Evolutionary conservation across 225 moss, liverwort and hornwort species (phyloP).

Genomic region (Thuidium tamariscinum): DNA sequence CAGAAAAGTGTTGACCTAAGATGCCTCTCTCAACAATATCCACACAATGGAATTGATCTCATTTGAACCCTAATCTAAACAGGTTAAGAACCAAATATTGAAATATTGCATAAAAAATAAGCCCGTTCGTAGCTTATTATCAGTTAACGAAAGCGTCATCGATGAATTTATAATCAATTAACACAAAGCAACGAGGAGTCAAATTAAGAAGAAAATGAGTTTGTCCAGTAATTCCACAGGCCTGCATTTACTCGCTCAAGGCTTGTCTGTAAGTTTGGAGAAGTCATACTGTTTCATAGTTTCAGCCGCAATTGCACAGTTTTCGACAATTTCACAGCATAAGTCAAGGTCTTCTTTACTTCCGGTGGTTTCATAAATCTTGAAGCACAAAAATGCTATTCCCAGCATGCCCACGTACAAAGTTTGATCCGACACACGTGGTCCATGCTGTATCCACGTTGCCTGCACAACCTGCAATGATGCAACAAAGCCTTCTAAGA

Average conservation of each 20-base stretch:
- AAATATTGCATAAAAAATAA: not conserved
- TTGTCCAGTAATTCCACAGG: not conserved
- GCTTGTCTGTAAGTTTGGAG: not conserved
- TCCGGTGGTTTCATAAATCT: constrained; percentile 51
- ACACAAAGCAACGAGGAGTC: not conserved
- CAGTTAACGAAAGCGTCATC: not conserved
- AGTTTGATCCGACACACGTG: constrained; percentile 78
- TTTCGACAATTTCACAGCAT: constrained; percentile 77
- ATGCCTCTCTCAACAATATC: not conserved
- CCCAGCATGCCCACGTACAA: constrained; percentile 86
- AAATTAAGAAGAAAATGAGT: not conserved
- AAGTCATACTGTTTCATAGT: constrained; percentile 34
- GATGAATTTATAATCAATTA: not conserved
- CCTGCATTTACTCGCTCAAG: not conserved
- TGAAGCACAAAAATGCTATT: constrained; percentile 81
- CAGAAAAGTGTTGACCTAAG: not conserved
- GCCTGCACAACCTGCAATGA: constrained; percentile 69
- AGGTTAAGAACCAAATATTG: not conserved
- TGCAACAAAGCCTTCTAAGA: not conserved
- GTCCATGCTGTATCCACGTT: constrained; percentile 73
- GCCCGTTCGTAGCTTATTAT: not conserved
- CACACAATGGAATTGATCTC: not conserved
- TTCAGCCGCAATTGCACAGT: constrained; percentile 65
- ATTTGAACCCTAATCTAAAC: not conserved
- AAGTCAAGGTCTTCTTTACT: constrained; percentile 64